Percentiles rank a stretch among this genome's conserved stretches.
phyloP scores from a whole-genome alignment of 495 filamentous ascomycete genomes.

The Talaromyces thailandensis region DNA sequence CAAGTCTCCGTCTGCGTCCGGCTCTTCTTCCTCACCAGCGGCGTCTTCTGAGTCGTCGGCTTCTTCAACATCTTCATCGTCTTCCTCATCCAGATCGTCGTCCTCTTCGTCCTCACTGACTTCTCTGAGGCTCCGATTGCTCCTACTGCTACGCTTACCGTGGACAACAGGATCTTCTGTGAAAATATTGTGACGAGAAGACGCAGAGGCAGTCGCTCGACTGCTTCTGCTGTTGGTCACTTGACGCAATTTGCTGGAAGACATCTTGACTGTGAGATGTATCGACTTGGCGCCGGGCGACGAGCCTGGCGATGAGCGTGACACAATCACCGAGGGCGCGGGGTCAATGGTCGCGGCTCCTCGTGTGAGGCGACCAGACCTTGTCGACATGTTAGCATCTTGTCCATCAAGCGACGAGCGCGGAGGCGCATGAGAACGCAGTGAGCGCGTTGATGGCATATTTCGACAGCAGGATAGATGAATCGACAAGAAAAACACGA shows the following conservation, averaged over 20 bases:
- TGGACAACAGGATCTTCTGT: conserved; percentile 49
- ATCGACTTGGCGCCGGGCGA: conserved; percentile 55
- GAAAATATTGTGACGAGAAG: conserved; percentile 36
- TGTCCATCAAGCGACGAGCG: conserved; percentile 27
- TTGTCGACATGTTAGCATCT: conserved; percentile 28
- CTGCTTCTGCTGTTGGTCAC: conserved; percentile 43
- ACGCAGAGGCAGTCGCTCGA: conserved; percentile 16
- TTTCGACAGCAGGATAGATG: conserved; percentile 7
- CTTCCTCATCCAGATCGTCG: conserved; percentile 32
- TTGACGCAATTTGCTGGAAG: conserved; percentile 72
- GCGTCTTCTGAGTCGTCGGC: conserved; percentile 48
- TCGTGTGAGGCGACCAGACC: conserved; percentile 27
- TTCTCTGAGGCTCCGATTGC: conserved; percentile 61
- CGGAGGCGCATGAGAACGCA: conserved; percentile 35
- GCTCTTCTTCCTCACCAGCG: conserved; percentile 49
- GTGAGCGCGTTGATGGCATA: conserved; percentile 42
- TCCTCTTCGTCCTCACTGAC: conserved; percentile 49
- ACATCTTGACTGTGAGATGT: conserved; percentile 76
- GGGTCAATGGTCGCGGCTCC: conserved; percentile 18
- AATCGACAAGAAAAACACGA: conserved; percentile 4
- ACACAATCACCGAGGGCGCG: conserved; percentile 36
- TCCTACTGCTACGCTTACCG: conserved; percentile 53
- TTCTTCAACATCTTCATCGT: conserved; percentile 47
- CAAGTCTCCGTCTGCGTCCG: conserved; percentile 45
- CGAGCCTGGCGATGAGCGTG: conserved; percentile 46